phyloP scores from a whole-genome alignment of 768 basidiomycete species.

The Tulasnella sp. region DNA sequence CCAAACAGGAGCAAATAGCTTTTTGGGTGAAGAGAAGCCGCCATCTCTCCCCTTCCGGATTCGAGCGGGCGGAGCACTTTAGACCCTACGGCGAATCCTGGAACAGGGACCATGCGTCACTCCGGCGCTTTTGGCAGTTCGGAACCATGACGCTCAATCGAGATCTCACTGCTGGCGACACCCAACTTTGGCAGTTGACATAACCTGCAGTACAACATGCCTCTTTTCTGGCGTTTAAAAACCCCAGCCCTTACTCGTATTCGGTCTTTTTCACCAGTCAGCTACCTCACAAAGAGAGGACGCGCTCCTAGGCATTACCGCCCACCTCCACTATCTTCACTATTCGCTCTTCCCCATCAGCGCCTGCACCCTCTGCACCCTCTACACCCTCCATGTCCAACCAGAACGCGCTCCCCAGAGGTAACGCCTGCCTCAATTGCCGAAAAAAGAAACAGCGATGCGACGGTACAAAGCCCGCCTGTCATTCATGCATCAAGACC shows the following conservation, averaged over 20 bases:
- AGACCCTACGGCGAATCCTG: slow-evolving; percentile 6
- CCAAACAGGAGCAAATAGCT: not conserved
- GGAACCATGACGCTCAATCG: slow-evolving; percentile 4
- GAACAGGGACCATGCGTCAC: slow-evolving; percentile 1
- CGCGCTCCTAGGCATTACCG: not conserved
- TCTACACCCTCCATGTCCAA: not conserved
- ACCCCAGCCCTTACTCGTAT: not conserved
- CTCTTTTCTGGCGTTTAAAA: slow-evolving; percentile 3
- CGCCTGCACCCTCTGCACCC: slow-evolving; percentile 6
- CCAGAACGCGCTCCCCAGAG: slow-evolving; percentile 20
- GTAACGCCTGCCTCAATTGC: slow-evolving; percentile 23
- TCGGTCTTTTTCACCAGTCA: slow-evolving; percentile 2
- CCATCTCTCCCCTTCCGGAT: slow-evolving; percentile 4
- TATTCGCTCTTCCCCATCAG: slow-evolving; percentile 3
- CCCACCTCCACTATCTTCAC: not conserved
- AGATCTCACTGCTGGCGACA: slow-evolving; percentile 7
- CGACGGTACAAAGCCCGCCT: slow-evolving; percentile 18
- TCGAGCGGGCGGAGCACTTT: not conserved
- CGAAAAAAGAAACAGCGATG: slow-evolving; percentile 26
- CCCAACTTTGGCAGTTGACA: not conserved
- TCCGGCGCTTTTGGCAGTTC: slow-evolving; percentile 9
- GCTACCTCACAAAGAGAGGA: not conserved
- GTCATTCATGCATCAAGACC: slow-evolving; percentile 21
- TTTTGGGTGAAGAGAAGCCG: slow-evolving; percentile 1
- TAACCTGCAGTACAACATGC: slow-evolving; percentile 2